These are phyloP conservation scores for Arxiozyma telluris DNA, from an alignment of 1,139 yeast species.

Conservation along the genomic window DNA sequence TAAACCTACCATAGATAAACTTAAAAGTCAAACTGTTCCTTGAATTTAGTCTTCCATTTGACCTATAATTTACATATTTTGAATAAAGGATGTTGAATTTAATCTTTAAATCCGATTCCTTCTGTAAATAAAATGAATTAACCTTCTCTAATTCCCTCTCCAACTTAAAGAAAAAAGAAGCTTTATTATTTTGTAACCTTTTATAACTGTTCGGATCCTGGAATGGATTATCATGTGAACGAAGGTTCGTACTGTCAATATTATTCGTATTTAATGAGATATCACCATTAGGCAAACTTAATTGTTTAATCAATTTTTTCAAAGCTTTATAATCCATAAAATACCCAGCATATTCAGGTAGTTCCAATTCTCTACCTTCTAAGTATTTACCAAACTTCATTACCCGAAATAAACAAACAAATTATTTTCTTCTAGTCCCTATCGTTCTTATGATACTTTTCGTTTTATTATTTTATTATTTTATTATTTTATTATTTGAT, in stretches of 20 bases:
- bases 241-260: not conserved
- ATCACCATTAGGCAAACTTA: slow-evolving; percentile 38
- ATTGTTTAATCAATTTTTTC: slow-evolving; percentile 60
- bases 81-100: slow-evolving; percentile 67
- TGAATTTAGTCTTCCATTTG: slow-evolving; percentile 38
- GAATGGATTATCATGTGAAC: slow-evolving; percentile 3
- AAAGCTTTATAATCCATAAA: slow-evolving; percentile 91
- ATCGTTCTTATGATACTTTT: no score
- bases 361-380: slow-evolving; percentile 86
- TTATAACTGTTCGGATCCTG: slow-evolving; percentile 35
- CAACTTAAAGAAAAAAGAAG: slow-evolving; percentile 82
- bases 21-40: slow-evolving; percentile 52
- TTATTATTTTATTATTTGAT: no score
- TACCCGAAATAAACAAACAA: not conserved
- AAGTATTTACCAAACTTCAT: slow-evolving; percentile 91
- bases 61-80: slow-evolving; percentile 54
- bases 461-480: no score
- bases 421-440: no score
- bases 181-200: slow-evolving; percentile 78
- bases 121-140: slow-evolving; percentile 77
- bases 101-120: slow-evolving; percentile 76
- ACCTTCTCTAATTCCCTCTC: slow-evolving; percentile 95
- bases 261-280: not conserved
- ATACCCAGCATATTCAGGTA: slow-evolving; percentile 89
- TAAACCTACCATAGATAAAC: slow-evolving; percentile 76